A percentile compares a stretch with the other conserved stretches of the same genome.
Conservation (phyloP, 345 rosid species). For the Hibiscus trionum region DNA sequence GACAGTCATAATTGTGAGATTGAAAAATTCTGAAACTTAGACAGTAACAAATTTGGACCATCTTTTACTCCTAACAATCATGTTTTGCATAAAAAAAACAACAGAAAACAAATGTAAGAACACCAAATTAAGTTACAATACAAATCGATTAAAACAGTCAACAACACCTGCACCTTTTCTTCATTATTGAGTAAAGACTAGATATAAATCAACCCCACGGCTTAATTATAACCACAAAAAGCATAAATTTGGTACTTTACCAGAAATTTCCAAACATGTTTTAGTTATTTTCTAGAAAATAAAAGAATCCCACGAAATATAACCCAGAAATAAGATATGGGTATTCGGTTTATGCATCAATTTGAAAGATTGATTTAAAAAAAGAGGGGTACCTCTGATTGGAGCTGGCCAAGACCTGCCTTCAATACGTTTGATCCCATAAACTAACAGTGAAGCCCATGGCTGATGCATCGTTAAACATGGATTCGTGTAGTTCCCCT, state of each 20-base stretch:
- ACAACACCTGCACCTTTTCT: neutral
- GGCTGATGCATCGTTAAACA: slow-evolving; percentile 95
- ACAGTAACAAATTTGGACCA: neutral
- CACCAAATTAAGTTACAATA: neutral
- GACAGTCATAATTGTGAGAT: neutral
- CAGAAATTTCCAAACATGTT: neutral
- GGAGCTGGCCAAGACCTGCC: slow-evolving; percentile 96
- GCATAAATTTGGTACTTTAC: neutral
- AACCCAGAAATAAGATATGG: neutral
- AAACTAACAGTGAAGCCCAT: slow-evolving; percentile 79
- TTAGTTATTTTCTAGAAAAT: neutral
- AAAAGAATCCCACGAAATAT: neutral
- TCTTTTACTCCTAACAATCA: neutral
- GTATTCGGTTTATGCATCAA: neutral
- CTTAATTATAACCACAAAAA: neutral
- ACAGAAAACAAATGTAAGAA: neutral
- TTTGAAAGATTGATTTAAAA: neutral
- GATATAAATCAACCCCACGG: neutral
- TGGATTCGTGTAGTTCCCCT: slow-evolving; percentile 66
- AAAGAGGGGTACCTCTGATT: slow-evolving; percentile 43
- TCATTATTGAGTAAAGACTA: neutral
- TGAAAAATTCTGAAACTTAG: neutral
- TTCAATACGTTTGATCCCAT: slow-evolving; percentile 89
- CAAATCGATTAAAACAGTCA: neutral
- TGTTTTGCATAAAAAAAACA: neutral